Evolutionary conservation across 2,329 filamentous ascomycete genomes (phyloP), one percentile per base, ranked within the genome.

Genomic region (Fusarium citri): DNA sequence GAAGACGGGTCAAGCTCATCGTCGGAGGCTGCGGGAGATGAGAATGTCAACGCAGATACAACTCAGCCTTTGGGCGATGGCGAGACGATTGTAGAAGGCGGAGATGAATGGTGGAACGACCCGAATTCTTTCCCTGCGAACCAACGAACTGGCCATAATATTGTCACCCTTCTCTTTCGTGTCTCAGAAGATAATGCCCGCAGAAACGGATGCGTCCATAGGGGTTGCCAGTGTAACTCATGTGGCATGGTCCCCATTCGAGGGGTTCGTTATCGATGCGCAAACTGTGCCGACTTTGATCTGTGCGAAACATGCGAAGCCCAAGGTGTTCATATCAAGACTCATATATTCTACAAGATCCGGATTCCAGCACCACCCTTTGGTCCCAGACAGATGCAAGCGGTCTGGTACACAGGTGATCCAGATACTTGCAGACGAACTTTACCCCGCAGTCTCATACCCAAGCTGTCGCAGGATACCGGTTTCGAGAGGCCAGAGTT

Each of bases 331-430:
- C 95, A 97, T 77, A 89, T 88, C 76, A 97, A 95, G 79, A 97
- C 94, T 3, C 96, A 99, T 80, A 88, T 98, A 47, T 98, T 99
- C 81, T 97, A 97, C 85, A 98, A 98, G 80, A 92, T 99, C 76
- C 91, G 91, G 58, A 91, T 98, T 14, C 96, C 96, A 2, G 92
- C 94, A 2, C 94, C 94, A 1, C 92, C 94, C 30, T 90, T 97
- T 59, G 92, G 92, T 5, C 91, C 92, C 3, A 89, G 93, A 54
- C 91, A 95, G 78, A 92, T 91, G 76, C 91, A 94, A 73, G 91
- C 92, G 9, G 89, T 94, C 3, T 96, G 92, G 89, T 98, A 97
- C 78, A 92, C 94, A 2, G 94, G 94, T 45, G 93, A 97, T 74
- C 94, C 94, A 12, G 88, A 92, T 67, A 88, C 88, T 69, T 89